Evolutionary conservation across 495 filamentous ascomycete species (phyloP).

Genomic region (Penicillium coprophilum): DNA sequence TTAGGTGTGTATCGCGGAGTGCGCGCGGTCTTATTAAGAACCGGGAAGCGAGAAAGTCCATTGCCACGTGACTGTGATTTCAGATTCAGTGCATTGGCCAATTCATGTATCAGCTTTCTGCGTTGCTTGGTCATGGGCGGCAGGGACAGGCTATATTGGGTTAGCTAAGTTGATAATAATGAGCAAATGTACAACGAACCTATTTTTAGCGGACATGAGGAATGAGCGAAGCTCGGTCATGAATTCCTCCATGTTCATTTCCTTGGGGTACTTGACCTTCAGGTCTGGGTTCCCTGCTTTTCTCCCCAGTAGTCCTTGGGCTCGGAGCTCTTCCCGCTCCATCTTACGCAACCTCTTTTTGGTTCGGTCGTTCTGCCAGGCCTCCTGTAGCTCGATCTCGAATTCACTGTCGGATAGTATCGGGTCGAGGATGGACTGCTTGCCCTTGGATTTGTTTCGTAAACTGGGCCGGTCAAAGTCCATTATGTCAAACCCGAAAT

Average conservation of each 20-base stretch:
- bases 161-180: constrained; percentile 13
- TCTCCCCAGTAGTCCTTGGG: constrained; percentile 73
- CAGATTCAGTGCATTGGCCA: constrained; percentile 67
- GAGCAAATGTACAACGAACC: constrained; percentile 47
- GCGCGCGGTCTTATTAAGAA: constrained; percentile 69
- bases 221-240: constrained; percentile 71
- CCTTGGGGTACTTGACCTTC: constrained; percentile 67
- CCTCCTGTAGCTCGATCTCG: constrained; percentile 54
- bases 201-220: constrained; percentile 60
- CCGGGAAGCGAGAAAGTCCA: constrained; percentile 69
- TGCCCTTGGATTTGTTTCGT: constrained; percentile 56
- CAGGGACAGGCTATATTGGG: constrained; percentile 61
- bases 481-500: constrained; percentile 79
- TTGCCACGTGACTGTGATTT: constrained; percentile 83
- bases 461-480: constrained; percentile 69
- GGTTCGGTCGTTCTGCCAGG: constrained; percentile 73
- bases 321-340: constrained; percentile 74
- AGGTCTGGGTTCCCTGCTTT: constrained; percentile 62
- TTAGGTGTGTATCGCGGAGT: constrained; percentile 56
- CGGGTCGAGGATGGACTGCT: constrained; percentile 45
- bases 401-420: constrained; percentile 75
- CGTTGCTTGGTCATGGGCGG: constrained; percentile 80
- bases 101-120: constrained; percentile 73
- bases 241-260: constrained; percentile 70
- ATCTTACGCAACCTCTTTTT: constrained; percentile 81